These are phyloP conservation scores for Centella asiatica DNA, from an alignment of 129 eudicot species.

Conservation along the genomic window DNA sequence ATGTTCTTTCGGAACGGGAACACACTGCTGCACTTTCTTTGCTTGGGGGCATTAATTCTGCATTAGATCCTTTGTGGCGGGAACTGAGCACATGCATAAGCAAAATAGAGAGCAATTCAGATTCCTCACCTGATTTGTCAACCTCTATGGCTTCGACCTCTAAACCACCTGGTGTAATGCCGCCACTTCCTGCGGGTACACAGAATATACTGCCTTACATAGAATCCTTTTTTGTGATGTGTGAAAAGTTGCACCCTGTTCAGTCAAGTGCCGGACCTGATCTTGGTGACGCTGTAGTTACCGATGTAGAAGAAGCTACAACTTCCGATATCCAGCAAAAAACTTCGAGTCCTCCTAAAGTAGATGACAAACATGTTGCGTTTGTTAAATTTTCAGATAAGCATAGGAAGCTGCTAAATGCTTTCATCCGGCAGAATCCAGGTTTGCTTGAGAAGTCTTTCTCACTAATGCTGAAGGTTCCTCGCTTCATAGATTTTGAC, in stretches of 20 bases:
- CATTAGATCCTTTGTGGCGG: slow-evolving; percentile 88
- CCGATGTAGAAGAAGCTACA: slow-evolving; percentile 65
- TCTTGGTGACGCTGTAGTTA: slow-evolving; percentile 29
- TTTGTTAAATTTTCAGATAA: slow-evolving; percentile 82
- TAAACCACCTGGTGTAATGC: slow-evolving; percentile 64
- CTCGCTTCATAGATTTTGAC: slow-evolving; percentile 95
- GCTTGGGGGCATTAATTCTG: slow-evolving; percentile 57
- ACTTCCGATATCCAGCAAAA: slow-evolving; percentile 46
- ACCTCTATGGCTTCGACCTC: slow-evolving; percentile 33
- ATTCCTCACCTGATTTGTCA: slow-evolving; percentile 44
- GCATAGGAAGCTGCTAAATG: slow-evolving; percentile 84
- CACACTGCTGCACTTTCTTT: slow-evolving; percentile 50
- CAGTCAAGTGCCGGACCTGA: slow-evolving; percentile 54
- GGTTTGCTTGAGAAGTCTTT: slow-evolving; percentile 92
- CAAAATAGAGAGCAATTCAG: slow-evolving; percentile 76
- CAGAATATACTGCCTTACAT: slow-evolving; percentile 87
- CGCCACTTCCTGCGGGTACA: slow-evolving; percentile 95
- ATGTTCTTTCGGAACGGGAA: slow-evolving; percentile 38
- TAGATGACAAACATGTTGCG: slow-evolving; percentile 67
- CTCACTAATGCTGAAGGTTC: slow-evolving; percentile 92
- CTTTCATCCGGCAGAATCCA: slow-evolving; percentile 88
- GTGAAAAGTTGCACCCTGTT: slow-evolving; percentile 88
- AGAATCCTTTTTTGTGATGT: slow-evolving; percentile 89
- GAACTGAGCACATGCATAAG: slow-evolving; percentile 88
- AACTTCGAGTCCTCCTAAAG: slow-evolving; percentile 31